Evolutionary conservation across 257 asterid species (phyloP), one percentile per base, ranked within the genome.

Genomic region (Solanum bukasovii): DNA sequence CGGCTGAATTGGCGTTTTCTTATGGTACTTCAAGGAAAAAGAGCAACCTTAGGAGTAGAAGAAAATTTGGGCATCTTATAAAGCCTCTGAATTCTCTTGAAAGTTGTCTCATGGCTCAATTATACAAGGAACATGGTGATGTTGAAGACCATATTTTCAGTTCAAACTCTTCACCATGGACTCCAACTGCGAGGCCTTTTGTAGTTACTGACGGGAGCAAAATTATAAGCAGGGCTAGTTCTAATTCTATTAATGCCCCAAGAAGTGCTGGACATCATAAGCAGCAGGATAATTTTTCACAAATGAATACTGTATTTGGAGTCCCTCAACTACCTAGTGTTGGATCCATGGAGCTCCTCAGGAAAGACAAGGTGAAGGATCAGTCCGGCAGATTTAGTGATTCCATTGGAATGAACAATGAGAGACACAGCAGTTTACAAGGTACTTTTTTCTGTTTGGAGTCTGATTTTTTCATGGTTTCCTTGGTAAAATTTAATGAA

Each of bases 71-170:
- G 70, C 91, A 87, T 75, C 61, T 87, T 74, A 31, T 92, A 78
- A 93, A 91, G 73, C 98, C 97, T 74, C 88, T 73, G 83, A 93
- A 92, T 56, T 94, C 98, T 88, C 92, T 96, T 79, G 96, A 96
- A 90, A 95, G 98, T 90, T 94, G 98, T 89, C 93, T 96, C 87
- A 89, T 95, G 94, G 98, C 98, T 86, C 98, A 96, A 93, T 90
- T 94, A 84, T 94, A 91, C 86, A 88, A 90, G 61, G 95, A 92
- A 89, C 91, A 56, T 75, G 90, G 89, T 74, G 90, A 90, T 84
- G 86, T 87, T 88, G 95, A 93, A 90, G 94, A 94, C 56, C 91
- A 89, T 70, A 87, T 85, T 46, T 90, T 78, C 59, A 88, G 79
- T 86, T 88, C 91, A 46, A 65, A 83, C 40, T 67, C 77, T 88